These are phyloP conservation scores for Beauveria asiatica DNA, from an alignment of 2,329 filamentous ascomycete species.

Conservation along the genomic window DNA sequence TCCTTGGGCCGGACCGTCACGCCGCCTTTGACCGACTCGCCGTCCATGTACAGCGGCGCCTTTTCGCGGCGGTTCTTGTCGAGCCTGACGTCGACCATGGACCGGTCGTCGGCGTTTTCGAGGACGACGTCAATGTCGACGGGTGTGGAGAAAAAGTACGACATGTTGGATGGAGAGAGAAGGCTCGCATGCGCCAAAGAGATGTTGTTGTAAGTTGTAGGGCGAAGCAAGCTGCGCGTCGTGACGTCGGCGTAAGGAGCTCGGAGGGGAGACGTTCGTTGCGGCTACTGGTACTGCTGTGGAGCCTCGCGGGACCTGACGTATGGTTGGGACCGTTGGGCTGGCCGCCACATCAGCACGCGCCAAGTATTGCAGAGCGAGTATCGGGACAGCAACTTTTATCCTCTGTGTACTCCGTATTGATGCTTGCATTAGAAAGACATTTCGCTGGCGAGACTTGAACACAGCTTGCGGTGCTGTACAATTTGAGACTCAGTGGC, in stretches of 20 bases:
- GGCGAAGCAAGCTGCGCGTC: neutral
- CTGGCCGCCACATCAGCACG: neutral
- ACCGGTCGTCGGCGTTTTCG: conserved; percentile 85
- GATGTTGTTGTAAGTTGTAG: neutral
- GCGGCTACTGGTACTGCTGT: conserved; percentile 6
- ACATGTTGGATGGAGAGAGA: conserved; percentile 49
- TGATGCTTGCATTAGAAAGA: neutral
- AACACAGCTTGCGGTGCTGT: no score
- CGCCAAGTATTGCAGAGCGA: neutral
- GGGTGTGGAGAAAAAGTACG: conserved; percentile 95
- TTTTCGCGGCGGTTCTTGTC: conserved; percentile 98
- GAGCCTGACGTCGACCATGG: conserved; percentile 95
- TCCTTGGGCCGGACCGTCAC: conserved; percentile 96
- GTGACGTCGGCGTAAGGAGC: neutral
- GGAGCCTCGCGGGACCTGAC: conserved; percentile 8
- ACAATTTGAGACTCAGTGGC: no score
- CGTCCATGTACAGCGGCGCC: conserved; percentile 93
- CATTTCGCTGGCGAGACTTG: neutral
- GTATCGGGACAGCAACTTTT: neutral
- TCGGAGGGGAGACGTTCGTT: conserved; percentile 3
- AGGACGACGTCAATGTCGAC: conserved; percentile 99
- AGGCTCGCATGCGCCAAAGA: neutral
- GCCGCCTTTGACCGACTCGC: conserved; percentile 93
- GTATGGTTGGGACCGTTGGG: conserved; percentile 7
- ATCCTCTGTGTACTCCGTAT: neutral